Evolutionary conservation across 331 rosid species (phyloP), one percentile per base, ranked within the genome.

Genomic region (Arachis monticola): DNA sequence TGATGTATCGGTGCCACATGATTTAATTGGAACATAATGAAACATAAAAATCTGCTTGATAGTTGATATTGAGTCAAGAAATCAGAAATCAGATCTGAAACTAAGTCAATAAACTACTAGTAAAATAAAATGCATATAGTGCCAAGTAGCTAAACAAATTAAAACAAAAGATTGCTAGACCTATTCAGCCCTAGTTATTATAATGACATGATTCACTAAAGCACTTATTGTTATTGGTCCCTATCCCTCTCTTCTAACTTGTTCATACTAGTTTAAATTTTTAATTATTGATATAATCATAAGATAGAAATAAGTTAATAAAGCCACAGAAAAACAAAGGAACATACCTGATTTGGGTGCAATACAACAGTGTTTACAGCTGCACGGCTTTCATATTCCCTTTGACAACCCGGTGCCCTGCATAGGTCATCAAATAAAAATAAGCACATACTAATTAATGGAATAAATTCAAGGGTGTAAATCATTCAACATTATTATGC

Each of bases 341-440:
- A 65, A 75, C 44, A 11, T 76, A 94, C 99, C 97, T 94, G 97
- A 83, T 94, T 94, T 10, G 97, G 97, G 81, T 95, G 99, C 41
- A 95, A 88, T 75, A 95, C 99, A 84, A 95, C 98, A 74, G 97
- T 90, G 86, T 95, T 92, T 79, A 92, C 97, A 35, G 99, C 97
- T 38, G 93, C 99, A 55, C 99, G 96, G 64, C 97, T 95, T 89
- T 95, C 99, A 80, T 95, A 95, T 81, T 95, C 99, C 85, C 99
- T 86, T 82, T 95, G 99, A 84, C 97, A 95, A 74, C 97, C 97
- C 9, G 97, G 97, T 27, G 99, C 99, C 87, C 99, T 92, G 84
- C 72, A 63, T 57, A 81, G 42, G 14, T 65, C 72, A 83, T 60
- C 67, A 53, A 55, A 55, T 5, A 55, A 55, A 51, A 70, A 77